Evolutionary conservation across 2,329 filamentous ascomycete genomes (phyloP), one percentile per base, ranked within the genome.

Genomic region (Xylariales sp.): DNA sequence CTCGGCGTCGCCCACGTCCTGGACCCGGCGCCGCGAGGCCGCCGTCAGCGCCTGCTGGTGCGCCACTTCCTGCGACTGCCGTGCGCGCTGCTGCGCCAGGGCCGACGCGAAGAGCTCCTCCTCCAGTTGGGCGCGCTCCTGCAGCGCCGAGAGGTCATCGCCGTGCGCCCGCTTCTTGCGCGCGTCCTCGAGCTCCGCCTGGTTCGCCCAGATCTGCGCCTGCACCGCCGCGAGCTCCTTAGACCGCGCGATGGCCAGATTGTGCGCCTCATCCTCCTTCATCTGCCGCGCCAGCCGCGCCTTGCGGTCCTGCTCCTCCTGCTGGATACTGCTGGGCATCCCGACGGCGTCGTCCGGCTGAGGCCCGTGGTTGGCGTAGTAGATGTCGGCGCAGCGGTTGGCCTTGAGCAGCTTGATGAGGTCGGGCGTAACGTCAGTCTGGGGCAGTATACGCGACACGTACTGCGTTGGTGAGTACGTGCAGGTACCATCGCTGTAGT

Each of bases 381-480:
- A 80, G 4, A 75, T 64, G 43, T 79, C 74, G 6, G 56, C 56
- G 5, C 67, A 70, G 11, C 76, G 69, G 46, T 76, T 78, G 33
- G 68, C 66, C 6, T 63, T 65, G 17, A 80, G 64, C 3, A 79
- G 59, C 1, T 51, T 48, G 21, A 78, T 48, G 3, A 80, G 66
- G 28, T 66, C 55, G 0, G 64, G 54, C 6, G 60, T 63, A 11
- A 49, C 40, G 16, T 68, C 64, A 2, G 62, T 61, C 5, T 61
- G 51, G 1, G 59, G 53, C 5, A 77, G 47, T 1, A 76, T 53
- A 29, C 69, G 71, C 24, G 56, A 49, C 15, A 81, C 66, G 52
- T 84, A 85, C 62, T 78, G 81, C 4, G 80, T 77, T 0, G 81
- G 74, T 0, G 81, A 85, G 56, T 82, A 85, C 2, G 72, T 76